A percentile compares a stretch with the other conserved stretches of the same genome.
These are phyloP conservation scores for Candida sonorensis DNA, from an alignment of 805 yeast genomes.

Conservation along the genomic window DNA sequence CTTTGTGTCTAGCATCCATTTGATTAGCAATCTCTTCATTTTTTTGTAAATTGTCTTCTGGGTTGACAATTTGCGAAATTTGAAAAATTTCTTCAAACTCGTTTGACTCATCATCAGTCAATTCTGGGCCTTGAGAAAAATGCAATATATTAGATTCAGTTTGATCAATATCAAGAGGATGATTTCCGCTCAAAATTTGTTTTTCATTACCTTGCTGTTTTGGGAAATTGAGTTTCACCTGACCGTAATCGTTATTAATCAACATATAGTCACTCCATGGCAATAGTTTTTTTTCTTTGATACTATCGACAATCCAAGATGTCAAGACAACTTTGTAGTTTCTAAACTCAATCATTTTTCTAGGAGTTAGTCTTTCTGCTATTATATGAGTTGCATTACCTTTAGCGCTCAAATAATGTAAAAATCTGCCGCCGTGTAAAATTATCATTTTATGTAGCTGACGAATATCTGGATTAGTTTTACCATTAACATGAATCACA, in stretches of 20 bases:
- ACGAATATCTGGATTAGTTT: constrained; percentile 73
- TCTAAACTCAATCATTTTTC: constrained; percentile 58
- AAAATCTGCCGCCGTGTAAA: constrained; percentile 71
- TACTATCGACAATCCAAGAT: constrained; percentile 69
- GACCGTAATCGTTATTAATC: constrained; percentile 47
- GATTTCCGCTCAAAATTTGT: no score
- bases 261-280: constrained; percentile 71
- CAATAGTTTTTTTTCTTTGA: constrained; percentile 38
- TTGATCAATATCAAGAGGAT: no score
- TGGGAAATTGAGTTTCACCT: constrained; percentile 33
- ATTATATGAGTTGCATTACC: constrained; percentile 77
- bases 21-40: constrained; percentile 8
- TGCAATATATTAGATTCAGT: no score
- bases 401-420: constrained; percentile 64
- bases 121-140: no score
- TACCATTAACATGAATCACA: constrained; percentile 78
- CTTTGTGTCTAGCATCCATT: constrained; percentile 68
- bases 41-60: constrained; percentile 5
- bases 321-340: constrained; percentile 76
- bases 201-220: no score
- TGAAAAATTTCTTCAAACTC: constrained; percentile 4
- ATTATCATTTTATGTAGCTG: constrained; percentile 67
- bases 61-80: constrained; percentile 6
- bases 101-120: constrained; percentile 4
- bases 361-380: constrained; percentile 72